Evolutionary conservation across 2,329 filamentous ascomycete genomes (phyloP).

Genomic region (Aspergillus sergii): DNA sequence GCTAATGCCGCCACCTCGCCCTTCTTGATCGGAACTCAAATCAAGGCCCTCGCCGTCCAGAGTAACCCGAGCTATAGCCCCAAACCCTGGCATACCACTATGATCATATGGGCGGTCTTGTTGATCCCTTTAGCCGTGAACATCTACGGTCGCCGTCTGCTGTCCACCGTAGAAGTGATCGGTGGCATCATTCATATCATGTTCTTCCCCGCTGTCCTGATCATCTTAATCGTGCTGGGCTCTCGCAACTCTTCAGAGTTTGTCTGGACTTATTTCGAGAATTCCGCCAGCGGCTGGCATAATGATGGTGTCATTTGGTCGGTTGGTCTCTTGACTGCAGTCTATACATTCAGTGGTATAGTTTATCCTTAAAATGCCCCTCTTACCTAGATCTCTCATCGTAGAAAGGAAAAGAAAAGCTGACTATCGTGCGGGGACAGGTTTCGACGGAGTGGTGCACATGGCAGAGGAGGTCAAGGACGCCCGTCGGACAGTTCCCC

Average conservation of each 20-base stretch:
- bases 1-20: background rate
- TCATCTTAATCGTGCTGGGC: background rate
- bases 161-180: background rate
- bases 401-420: too few species aligned
- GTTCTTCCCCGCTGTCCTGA: background rate
- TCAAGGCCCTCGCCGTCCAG: background rate
- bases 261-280: constrained; percentile 34
- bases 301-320: too few species aligned
- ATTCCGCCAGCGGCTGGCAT: too few species aligned
- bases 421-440: constrained; percentile 12
- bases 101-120: background rate
- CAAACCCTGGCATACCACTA: background rate
- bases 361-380: too few species aligned
- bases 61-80: background rate
- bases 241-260: background rate
- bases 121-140: background rate
- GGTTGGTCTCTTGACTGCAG: too few species aligned
- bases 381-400: too few species aligned
- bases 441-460: constrained; percentile 31
- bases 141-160: background rate
- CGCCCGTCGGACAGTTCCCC: constrained; percentile 48
- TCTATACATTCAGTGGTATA: too few species aligned
- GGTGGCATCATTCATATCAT: background rate
- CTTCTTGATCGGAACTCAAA: background rate
- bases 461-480: constrained; percentile 54